phyloP scores from a whole-genome alignment of 1,284 basidiomycete species.

The Cryptococcus jaspeensis region DNA sequence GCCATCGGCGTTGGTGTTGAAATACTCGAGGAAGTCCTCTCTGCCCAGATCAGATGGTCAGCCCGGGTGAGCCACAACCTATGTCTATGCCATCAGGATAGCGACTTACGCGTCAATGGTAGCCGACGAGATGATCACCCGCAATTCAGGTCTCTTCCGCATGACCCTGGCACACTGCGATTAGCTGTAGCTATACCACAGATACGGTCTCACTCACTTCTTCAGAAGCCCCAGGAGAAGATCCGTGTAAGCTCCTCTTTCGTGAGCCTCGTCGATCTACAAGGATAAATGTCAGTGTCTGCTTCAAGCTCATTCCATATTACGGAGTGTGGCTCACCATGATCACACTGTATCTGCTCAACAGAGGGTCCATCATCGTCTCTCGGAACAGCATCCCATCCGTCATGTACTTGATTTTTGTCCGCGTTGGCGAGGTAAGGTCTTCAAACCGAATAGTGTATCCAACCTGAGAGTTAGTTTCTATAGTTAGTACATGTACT shows the following conservation, averaged over 20 bases:
- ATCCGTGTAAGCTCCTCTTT: constrained; percentile 91
- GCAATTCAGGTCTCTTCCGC: constrained; percentile 78
- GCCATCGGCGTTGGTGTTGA: constrained; percentile 58
- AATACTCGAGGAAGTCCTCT: constrained; percentile 81
- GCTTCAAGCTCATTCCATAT: neutral
- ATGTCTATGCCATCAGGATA: neutral
- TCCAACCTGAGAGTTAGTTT: constrained; percentile 66
- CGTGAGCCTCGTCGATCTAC: constrained; percentile 95
- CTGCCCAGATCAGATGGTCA: constrained; percentile 20
- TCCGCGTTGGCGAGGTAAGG: constrained; percentile 72
- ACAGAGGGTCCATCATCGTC: constrained; percentile 80
- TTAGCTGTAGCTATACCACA: neutral
- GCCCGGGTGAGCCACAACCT: neutral
- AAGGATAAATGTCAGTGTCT: constrained; percentile 5
- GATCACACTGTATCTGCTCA: constrained; percentile 88
- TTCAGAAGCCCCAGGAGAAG: constrained; percentile 87
- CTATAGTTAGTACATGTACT: neutral
- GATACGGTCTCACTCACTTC: constrained; percentile 59
- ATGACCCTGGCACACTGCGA: constrained; percentile 63
- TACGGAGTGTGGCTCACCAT: constrained; percentile 64
- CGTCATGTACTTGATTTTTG: constrained; percentile 94
- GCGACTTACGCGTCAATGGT: constrained; percentile 74
- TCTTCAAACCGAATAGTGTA: constrained; percentile 99
- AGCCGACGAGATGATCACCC: constrained; percentile 90
- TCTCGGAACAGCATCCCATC: constrained; percentile 98